Base-by-base conservation (phyloP, 345 rosid species). In the Cochlearia excelsa region DNA sequence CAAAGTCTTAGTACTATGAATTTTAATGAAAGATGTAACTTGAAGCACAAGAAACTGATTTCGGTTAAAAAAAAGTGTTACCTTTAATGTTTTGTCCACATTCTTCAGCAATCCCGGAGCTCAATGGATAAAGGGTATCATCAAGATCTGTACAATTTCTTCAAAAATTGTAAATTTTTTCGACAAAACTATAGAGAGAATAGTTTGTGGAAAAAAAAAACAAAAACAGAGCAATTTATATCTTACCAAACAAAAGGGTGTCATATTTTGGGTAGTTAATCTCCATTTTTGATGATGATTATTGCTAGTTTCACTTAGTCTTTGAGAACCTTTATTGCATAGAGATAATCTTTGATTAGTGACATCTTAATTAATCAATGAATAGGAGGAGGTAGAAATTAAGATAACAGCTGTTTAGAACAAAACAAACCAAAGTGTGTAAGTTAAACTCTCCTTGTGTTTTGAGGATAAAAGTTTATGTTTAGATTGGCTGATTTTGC, bases 51-150 rank as follows among this genome's bases (percentile, higher is more conserved):
- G 67, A 52, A 52, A 44, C 1, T n/a, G 39, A 33, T 3, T 28
- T 16, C 0, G 46, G 3, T 3, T 5, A 49, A 30, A 9, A 4
- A 26, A 38, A 34, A 4, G 39, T 9, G 46, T 27, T 56, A 86
- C 95, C 88, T 73, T 78, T 71, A 60, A 86, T 80, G 50, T 82
- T 84, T 38, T 71, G 51, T 28, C 76, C 69, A 64, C 75, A 70
- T 38, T 59, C 69, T 45, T 53, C 66, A 9, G 88, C 59, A 56
- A 86, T 49, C 3, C 86, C 91, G 51, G 85, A 73, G 47, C 80
- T 80, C 2, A 73, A 35, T 43, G 91, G 84, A 61, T 87, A 87
- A 67, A 87, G 95, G 33, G 90, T 87, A 67, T 87, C 91, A 70
- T 84, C 91, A 56, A 87, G 77, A 73, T 87, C 90, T 87, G 72